Percentiles rank a stretch among this genome's conserved stretches.
These are phyloP conservation scores for Leccinum laetum DNA, from an alignment of 1,284 basidiomycete species.

Conservation along the genomic window DNA sequence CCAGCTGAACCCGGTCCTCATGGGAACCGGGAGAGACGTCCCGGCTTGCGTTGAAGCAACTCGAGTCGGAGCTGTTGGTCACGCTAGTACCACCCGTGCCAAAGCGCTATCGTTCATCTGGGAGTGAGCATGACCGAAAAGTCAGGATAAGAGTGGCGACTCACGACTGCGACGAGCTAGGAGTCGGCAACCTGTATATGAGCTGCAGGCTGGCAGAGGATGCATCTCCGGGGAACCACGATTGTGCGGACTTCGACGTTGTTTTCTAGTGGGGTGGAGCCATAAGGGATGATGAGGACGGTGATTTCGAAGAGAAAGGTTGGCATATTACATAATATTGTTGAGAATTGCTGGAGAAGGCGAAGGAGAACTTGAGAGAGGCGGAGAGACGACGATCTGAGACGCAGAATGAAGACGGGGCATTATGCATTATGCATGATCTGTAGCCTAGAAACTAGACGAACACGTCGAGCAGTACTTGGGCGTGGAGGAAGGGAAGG, in stretches of 20 bases:
- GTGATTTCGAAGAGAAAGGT: conserved; percentile 55
- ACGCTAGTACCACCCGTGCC: conserved; percentile 78
- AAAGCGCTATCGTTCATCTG: conserved; percentile 74
- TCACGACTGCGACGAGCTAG: conserved; percentile 73
- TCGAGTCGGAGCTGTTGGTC: conserved; percentile 47
- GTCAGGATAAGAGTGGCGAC: conserved; percentile 30
- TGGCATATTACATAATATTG: conserved; percentile 49
- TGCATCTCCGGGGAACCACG: conserved; percentile 47
- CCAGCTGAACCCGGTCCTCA: conserved; percentile 49
- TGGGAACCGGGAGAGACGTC: conserved; percentile 47
- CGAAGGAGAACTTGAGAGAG: conserved; percentile 45
- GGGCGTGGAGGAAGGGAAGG: neutral
- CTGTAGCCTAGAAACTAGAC: neutral
- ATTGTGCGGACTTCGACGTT: conserved; percentile 63
- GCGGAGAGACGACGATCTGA: conserved; percentile 14
- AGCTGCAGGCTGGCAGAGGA: conserved; percentile 55
- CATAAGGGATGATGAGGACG: conserved; percentile 65
- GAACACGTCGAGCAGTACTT: neutral
- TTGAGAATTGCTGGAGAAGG: conserved; percentile 51
- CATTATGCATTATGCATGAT: neutral
- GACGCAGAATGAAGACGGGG: neutral
- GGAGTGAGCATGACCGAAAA: neutral
- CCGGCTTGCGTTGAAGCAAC: conserved; percentile 56
- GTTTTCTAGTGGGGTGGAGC: conserved; percentile 57
- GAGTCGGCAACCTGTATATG: conserved; percentile 61